A percentile compares a stretch with the other conserved stretches of the same genome.
These are phyloP conservation scores for Erysimum cheiri DNA, from an alignment of 441 rosid species.

Conservation along the genomic window DNA sequence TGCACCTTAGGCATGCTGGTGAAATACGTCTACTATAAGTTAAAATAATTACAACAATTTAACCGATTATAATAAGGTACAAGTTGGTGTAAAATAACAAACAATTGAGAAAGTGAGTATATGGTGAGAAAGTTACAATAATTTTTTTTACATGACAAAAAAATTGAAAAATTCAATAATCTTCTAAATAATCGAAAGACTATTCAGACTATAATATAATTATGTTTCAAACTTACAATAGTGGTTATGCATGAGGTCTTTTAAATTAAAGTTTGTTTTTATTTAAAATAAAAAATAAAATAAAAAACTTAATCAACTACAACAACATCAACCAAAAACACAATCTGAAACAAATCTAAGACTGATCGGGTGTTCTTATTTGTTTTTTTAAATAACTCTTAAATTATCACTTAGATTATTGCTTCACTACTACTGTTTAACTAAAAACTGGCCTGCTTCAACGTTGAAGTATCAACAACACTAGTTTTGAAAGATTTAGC, in stretches of 20 bases:
- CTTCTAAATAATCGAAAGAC: too few species aligned
- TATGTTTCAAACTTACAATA: too few species aligned
- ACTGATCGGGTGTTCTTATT: neutral
- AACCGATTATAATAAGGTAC: constrained; percentile 23
- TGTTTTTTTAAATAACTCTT: neutral
- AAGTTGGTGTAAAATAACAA: constrained; percentile 23
- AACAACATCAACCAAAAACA: neutral
- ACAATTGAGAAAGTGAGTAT: neutral
- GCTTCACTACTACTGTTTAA: constrained; percentile 2
- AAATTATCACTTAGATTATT: neutral
- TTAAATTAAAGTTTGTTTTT: too few species aligned
- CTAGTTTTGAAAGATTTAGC: constrained; percentile 18
- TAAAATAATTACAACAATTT: constrained; percentile 33
- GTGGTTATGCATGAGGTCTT: too few species aligned
- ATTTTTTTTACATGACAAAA: too few species aligned
- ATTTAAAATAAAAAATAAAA: too few species aligned
- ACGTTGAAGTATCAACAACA: constrained; percentile 35
- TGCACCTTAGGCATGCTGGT: constrained; percentile 35
- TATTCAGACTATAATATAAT: too few species aligned
- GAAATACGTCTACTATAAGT: constrained; percentile 37
- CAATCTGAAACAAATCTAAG: constrained; percentile 7
- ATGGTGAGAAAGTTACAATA: neutral
- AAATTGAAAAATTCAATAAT: too few species aligned
- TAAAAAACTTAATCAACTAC: too few species aligned
- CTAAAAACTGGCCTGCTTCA: constrained; percentile 22